phyloP scores from a whole-genome alignment of 768 basidiomycete species.

The Saitozyma podzolica region DNA sequence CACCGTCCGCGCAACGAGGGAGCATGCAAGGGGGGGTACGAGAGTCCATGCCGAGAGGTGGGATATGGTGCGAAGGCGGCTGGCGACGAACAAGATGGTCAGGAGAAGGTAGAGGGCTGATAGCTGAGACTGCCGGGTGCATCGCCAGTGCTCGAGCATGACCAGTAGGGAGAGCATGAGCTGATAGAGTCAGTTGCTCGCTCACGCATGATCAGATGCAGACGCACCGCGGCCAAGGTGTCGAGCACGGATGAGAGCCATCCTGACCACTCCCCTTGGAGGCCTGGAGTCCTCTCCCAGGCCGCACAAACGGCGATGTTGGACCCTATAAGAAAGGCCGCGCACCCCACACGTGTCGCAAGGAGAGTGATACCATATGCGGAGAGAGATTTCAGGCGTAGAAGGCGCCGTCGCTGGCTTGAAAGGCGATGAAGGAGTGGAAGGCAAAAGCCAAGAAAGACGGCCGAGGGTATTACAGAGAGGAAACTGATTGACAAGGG shows the following conservation, averaged over 20 bases:
- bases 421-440: background rate
- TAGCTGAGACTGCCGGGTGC: conserved; percentile 14
- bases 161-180: conserved; percentile 4
- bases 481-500: conserved; percentile 10
- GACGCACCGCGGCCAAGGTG: conserved; percentile 15
- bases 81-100: conserved; percentile 11
- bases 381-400: background rate
- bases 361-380: background rate
- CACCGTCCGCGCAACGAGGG: background rate
- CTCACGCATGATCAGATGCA: background rate
- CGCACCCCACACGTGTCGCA: background rate
- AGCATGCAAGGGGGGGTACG: background rate
- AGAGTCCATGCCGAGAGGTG: background rate
- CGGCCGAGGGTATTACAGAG: conserved; percentile 13
- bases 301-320: too few relatives aligned
- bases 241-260: background rate
- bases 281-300: background rate
- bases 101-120: conserved; percentile 21
- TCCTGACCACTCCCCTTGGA: conserved; percentile 17
- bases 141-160: conserved; percentile 11
- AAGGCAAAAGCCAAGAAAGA: conserved; percentile 5
- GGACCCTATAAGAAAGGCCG: background rate
- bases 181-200: background rate
- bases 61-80: conserved; percentile 13
- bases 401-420: background rate